These are phyloP conservation scores for Chlamydomonas sp. DNA, from an alignment of 139 green algal species.

Conservation along the genomic window DNA sequence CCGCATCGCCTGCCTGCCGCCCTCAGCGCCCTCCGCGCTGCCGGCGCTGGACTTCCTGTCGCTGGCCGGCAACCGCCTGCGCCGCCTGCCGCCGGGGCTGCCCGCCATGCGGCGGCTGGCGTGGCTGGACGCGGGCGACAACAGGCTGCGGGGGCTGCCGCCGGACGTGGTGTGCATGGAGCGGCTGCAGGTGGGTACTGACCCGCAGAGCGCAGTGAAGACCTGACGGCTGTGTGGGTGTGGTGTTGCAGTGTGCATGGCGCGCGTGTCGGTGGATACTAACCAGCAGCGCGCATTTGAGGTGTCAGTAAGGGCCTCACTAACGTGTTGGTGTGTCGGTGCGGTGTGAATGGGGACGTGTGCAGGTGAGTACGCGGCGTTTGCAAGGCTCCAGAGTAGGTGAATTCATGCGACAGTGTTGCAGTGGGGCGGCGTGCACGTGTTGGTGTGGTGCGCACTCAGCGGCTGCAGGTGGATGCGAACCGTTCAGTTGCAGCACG, in stretches of 20 bases:
- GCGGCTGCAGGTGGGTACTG: neutral
- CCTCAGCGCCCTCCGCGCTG: conserved; percentile 26
- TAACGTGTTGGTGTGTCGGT: no score
- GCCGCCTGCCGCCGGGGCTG: neutral
- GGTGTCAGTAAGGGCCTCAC: no score
- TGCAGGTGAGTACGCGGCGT: no score
- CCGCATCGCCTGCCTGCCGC: conserved; percentile 53
- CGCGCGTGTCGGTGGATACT: neutral
- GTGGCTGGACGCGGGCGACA: conserved; percentile 41
- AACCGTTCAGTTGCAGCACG: no score
- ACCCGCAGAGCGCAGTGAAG: neutral
- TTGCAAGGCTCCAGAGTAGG: no score
- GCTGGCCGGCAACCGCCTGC: conserved; percentile 66
- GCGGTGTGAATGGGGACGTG: no score
- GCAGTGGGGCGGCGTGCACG: no score
- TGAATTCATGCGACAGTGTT: no score
- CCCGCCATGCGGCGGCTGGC: neutral
- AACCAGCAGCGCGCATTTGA: no score
- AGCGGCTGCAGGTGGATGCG: no score
- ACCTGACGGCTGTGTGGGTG: neutral
- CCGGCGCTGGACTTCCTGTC: conserved; percentile 70
- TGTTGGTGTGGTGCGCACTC: no score
- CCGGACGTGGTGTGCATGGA: neutral
- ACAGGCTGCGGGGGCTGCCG: conserved; percentile 19
- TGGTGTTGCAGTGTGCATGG: neutral